A percentile compares a stretch with the other conserved stretches of the same genome.
phyloP scores from a whole-genome alignment of 495 filamentous ascomycete genomes.

The Schizothecium vesticola region DNA sequence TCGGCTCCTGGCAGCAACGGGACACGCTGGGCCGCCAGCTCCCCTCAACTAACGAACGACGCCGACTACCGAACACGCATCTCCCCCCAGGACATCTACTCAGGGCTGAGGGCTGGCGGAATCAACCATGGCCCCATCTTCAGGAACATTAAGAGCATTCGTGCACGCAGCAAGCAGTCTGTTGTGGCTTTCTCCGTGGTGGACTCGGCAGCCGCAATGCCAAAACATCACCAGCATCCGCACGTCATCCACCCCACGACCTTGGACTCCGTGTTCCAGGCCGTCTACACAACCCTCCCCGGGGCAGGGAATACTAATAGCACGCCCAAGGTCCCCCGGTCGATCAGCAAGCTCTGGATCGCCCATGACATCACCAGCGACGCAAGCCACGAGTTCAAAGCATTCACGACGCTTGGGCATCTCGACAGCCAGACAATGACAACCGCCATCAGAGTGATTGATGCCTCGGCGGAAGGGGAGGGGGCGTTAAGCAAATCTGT shows the following conservation, averaged over 20 bases:
- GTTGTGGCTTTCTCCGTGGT: constrained; percentile 28
- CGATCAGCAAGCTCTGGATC: constrained; percentile 24
- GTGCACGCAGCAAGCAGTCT: constrained; percentile 19
- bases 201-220: constrained; percentile 38
- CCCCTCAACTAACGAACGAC: constrained; percentile 10
- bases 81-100: constrained; percentile 26
- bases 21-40: background rate
- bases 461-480: background rate
- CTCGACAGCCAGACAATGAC: constrained; percentile 19
- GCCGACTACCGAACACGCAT: constrained; percentile 19
- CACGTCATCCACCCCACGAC: constrained; percentile 49
- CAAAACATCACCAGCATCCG: constrained; percentile 33
- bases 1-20: constrained; percentile 5
- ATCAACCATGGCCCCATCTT: constrained; percentile 37
- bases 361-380: constrained; percentile 14
- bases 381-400: constrained; percentile 17
- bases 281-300: constrained; percentile 23
- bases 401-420: constrained; percentile 19
- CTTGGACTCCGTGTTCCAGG: constrained; percentile 38
- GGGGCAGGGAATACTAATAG: constrained; percentile 11
- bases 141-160: constrained; percentile 29
- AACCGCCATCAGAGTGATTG: constrained; percentile 15
- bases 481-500: background rate
- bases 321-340: constrained; percentile 21
- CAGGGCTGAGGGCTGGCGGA: constrained; percentile 23